Evolutionary conservation across 2,329 filamentous ascomycete genomes (phyloP), one percentile per base, ranked within the genome.

Genomic region (Knufia petricola): DNA sequence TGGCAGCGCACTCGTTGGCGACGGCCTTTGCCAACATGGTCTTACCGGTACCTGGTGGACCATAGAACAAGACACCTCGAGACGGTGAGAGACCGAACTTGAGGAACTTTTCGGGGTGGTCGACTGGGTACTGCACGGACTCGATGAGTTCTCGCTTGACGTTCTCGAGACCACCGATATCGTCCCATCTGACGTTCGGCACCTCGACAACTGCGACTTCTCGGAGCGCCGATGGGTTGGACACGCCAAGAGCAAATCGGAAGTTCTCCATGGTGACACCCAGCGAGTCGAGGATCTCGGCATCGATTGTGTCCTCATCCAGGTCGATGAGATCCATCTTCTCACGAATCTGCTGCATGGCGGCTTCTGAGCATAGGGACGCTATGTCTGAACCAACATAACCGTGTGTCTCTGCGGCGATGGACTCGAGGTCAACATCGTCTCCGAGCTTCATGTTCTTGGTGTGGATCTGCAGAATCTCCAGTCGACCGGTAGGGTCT

Each of bases 241-340:
- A 95, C 52, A 95, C 89, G 62, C 92, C 92, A 44, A 98, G 85
- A 52, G 92, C 90, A 63, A 95, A 98, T 61, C 89, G 86, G 87
- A 98, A 98, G 80, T 98, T 98, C 71, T 98, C 92, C 87, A 96
- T 96, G 54, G 92, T 98, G 42, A 98, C 92, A 67, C 92, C 92
- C 40, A 98, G 82, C 39, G 92, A 96, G 72, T 98, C 92, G 48
- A 98, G 80, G 46, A 98, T 92, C 74, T 98, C 92, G 24, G 92
- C 92, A 62, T 98, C 92, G 55, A 98, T 98, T 54, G 92, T 98
- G 64, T 98, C 92, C 73, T 98, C 92, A 57, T 98, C 92, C 28
- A 98, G 79, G 70, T 98, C 92, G 59, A 98, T 98, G 56, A 98
- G 80, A 66, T 98, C 92, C 92, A 98, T 98, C 84, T 98, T 98